Conservation (phyloP, 768 basidiomycete species). For the Rhodotorula taiwanensis region DNA sequence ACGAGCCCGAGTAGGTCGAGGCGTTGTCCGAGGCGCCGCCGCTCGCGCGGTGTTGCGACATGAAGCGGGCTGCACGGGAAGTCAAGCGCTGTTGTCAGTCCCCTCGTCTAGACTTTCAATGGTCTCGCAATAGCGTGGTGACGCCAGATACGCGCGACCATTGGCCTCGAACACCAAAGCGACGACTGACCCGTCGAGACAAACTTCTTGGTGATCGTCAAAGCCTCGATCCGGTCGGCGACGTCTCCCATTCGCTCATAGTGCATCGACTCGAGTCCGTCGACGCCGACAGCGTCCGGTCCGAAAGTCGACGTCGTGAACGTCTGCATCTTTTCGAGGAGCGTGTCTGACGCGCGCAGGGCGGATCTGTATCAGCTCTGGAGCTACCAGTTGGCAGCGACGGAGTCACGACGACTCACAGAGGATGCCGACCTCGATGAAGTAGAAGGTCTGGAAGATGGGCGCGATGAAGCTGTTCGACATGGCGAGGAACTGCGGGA, state of each 20-base stretch:
- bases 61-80: slow-evolving; percentile 20
- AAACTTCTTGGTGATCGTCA: slow-evolving; percentile 70
- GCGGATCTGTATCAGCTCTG: no score
- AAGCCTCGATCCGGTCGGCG: slow-evolving; percentile 50
- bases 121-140: no score
- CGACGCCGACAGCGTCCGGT: slow-evolving; percentile 53
- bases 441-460: slow-evolving; percentile 96
- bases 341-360: no score
- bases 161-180: background rate
- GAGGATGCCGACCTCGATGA: slow-evolving; percentile 78
- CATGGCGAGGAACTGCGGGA: slow-evolving; percentile 85
- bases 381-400: no score
- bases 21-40: slow-evolving; percentile 6
- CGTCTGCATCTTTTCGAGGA: slow-evolving; percentile 85
- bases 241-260: slow-evolving; percentile 76
- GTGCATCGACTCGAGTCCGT: slow-evolving; percentile 63
- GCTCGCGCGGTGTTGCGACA: slow-evolving; percentile 34
- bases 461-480: slow-evolving; percentile 88
- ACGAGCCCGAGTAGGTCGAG: slow-evolving; percentile 14
- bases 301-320: slow-evolving; percentile 74
- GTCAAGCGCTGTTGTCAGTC: no score
- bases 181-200: slow-evolving; percentile 68
- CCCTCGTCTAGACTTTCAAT: no score
- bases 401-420: no score
- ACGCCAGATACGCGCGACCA: background rate